Base-by-base conservation (phyloP, 2,329 filamentous ascomycete species). In the Fusarium compactum region DNA sequence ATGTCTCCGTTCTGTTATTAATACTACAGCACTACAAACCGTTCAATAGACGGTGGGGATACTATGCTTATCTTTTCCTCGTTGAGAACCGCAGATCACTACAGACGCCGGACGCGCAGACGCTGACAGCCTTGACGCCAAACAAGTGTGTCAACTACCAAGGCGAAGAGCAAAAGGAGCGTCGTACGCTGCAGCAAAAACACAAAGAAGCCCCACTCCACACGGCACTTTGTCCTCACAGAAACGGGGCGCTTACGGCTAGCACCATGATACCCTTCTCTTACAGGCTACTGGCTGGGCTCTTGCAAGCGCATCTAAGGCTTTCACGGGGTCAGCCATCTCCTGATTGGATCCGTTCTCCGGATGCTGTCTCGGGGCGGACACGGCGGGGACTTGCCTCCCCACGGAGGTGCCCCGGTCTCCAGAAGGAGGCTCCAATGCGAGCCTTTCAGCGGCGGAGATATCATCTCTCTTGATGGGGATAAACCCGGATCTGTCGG, bases 331-430 rank as follows among this genome's bases (percentile, higher is more conserved):
- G 55, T 67, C 67, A 54, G 43, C 55, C 41, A 34, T 24, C 32
- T 41, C 5, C 41, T 56, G 15, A 71, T 69, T 71, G 65, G 68
- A 20, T 58, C 68, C 68, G 68, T 22, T 25, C 60, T 69, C 68
- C 64, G 60, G 56, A 52, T 71, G 45, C 25, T 68, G 59, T 60
- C 56, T 71, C 68, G 68, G 68, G 53, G 68, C 68, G 68, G 68
- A 71, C 52, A 62, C 52, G 16, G 68, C 60, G 68, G 68, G 60
- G 56, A 40, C 48, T 41, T 5, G 29, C 32, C 27, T 69, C 68
- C 59, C 70, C 53, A 74, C 62, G 71, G 71, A 69, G 59, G 57
- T 43, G 52, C 69, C 67, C 60, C 50, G 54, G 56, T 47, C 48
- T 55, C 53, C 43, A 60, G 53, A 54, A 66, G 11, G 32, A 53